Percentiles rank a stretch among this genome's conserved stretches.
phyloP scores from a whole-genome alignment of 1,139 yeast genomes.

The Scheffersomyces quercinus region DNA sequence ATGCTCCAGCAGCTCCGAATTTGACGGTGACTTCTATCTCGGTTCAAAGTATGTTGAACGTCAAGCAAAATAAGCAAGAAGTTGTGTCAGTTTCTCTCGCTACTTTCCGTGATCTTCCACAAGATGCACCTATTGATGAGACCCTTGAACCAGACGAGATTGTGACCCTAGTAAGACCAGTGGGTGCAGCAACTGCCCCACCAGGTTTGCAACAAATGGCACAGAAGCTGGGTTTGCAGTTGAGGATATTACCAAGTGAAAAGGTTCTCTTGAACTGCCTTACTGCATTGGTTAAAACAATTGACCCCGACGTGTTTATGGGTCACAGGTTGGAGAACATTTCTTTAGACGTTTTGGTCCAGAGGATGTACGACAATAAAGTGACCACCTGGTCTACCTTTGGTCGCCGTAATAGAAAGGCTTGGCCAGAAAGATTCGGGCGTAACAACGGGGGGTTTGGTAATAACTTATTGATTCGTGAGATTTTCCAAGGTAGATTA shows the following conservation, averaged over 20 bases:
- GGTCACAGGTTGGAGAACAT: constrained; percentile 86
- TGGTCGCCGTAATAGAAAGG: constrained; percentile 76
- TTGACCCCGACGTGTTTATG: constrained; percentile 87
- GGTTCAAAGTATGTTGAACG: constrained; percentile 77
- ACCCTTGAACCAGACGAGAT: constrained; percentile 54
- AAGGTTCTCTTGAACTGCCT: constrained; percentile 71
- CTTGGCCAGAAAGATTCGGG: constrained; percentile 76
- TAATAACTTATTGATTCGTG: constrained; percentile 58
- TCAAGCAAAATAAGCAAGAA: constrained; percentile 76
- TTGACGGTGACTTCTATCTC: constrained; percentile 74
- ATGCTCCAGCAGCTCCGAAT: constrained; percentile 53
- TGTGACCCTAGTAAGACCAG: constrained; percentile 76
- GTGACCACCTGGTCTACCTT: constrained; percentile 78
- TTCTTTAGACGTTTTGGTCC: constrained; percentile 77
- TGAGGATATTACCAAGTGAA: constrained; percentile 71
- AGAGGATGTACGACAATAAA: constrained; percentile 73
- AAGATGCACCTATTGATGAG: constrained; percentile 68
- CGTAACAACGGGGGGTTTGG: constrained; percentile 43
- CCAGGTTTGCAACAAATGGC: constrained; percentile 68
- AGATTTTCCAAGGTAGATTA: constrained; percentile 81
- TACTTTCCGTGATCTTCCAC: constrained; percentile 63
- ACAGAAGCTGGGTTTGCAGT: constrained; percentile 44
- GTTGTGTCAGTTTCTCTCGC: constrained; percentile 81
- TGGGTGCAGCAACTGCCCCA: constrained; percentile 62
- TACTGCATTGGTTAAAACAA: constrained; percentile 65